These are phyloP conservation scores for Mycena alexandri DNA, from an alignment of 768 basidiomycete species.

Conservation along the genomic window DNA sequence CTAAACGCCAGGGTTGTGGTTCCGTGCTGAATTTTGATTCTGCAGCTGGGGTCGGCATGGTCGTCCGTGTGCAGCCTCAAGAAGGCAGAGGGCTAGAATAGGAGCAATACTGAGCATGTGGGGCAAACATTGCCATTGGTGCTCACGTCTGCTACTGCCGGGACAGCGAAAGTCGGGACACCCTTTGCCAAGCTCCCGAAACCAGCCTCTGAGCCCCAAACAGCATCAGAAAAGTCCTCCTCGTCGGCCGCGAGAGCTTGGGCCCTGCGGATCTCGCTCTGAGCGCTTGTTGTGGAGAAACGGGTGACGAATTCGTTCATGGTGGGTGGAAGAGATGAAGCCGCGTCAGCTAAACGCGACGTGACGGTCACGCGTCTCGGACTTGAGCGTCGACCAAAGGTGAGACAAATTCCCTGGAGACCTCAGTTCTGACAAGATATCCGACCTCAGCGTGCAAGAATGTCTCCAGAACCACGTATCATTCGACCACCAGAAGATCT, in stretches of 20 bases:
- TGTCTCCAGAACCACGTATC: too few species aligned
- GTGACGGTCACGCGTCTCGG: slow-evolving; percentile 40
- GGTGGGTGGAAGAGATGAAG: slow-evolving; percentile 46
- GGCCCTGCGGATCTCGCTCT: slow-evolving; percentile 63
- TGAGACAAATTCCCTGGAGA: not conserved
- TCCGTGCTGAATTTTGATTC: slow-evolving; percentile 98
- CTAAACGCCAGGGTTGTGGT: slow-evolving; percentile 98
- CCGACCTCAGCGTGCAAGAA: too few species aligned
- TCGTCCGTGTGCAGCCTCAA: slow-evolving; percentile 95
- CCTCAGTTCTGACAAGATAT: too few species aligned
- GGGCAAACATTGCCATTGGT: not conserved
- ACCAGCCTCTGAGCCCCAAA: slow-evolving; percentile 89
- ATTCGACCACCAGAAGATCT: not conserved
- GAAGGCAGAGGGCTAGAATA: slow-evolving; percentile 86
- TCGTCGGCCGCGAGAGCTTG: slow-evolving; percentile 66
- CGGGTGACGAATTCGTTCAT: slow-evolving; percentile 82
- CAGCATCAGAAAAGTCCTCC: slow-evolving; percentile 72
- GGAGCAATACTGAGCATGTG: not conserved
- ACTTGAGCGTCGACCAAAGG: not conserved
- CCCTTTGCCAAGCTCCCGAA: slow-evolving; percentile 82
- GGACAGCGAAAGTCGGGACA: slow-evolving; percentile 78
- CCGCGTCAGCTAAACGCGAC: slow-evolving; percentile 42
- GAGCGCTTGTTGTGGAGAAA: slow-evolving; percentile 70
- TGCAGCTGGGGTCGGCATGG: slow-evolving; percentile 92
- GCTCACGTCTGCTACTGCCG: slow-evolving; percentile 82